Evolutionary conservation across 768 basidiomycete genomes (phyloP).

Genomic region (Rhodotorula paludigena): DNA sequence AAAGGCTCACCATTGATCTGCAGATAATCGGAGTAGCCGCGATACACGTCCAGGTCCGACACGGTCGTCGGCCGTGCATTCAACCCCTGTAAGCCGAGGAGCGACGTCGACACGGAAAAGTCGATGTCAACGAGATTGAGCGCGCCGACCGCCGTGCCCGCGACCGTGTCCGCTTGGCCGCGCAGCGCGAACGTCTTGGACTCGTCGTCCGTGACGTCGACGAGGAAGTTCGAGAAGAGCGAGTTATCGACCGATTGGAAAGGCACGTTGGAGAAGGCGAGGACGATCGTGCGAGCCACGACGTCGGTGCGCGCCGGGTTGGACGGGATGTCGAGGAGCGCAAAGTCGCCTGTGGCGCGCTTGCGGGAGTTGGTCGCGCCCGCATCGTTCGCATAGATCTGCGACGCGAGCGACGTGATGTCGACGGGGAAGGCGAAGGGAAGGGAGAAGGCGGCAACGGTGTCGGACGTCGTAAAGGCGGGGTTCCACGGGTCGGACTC

Average conservation of each 20-base stretch:
- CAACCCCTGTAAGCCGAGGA: conserved; percentile 64
- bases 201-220: conserved; percentile 49
- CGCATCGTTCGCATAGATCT: conserved; percentile 45
- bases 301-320: conserved; percentile 61
- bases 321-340: conserved; percentile 59
- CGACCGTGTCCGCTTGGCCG: conserved; percentile 42
- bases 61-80: conserved; percentile 58
- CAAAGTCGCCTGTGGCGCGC: conserved; percentile 53
- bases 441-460: conserved; percentile 61
- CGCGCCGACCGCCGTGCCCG: conserved; percentile 63
- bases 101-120: conserved; percentile 59
- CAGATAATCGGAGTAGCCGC: conserved; percentile 63
- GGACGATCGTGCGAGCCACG: conserved; percentile 58
- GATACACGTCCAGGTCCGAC: conserved; percentile 60
- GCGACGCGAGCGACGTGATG: conserved; percentile 58
- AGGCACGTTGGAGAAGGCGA: conserved; percentile 59
- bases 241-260: conserved; percentile 55
- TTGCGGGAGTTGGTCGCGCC: conserved; percentile 1
- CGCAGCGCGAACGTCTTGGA: conserved; percentile 18
- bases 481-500: conserved; percentile 59
- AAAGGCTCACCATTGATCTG: conserved; percentile 54
- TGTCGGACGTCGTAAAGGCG: conserved; percentile 57
- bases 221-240: conserved; percentile 60
- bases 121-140: conserved; percentile 56
- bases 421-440: conserved; percentile 69